A percentile compares a stretch with the other conserved stretches of the same genome.
Evolutionary conservation across 352 stramenopile genomes (phyloP).

Genomic region (Pythium brassicae): DNA sequence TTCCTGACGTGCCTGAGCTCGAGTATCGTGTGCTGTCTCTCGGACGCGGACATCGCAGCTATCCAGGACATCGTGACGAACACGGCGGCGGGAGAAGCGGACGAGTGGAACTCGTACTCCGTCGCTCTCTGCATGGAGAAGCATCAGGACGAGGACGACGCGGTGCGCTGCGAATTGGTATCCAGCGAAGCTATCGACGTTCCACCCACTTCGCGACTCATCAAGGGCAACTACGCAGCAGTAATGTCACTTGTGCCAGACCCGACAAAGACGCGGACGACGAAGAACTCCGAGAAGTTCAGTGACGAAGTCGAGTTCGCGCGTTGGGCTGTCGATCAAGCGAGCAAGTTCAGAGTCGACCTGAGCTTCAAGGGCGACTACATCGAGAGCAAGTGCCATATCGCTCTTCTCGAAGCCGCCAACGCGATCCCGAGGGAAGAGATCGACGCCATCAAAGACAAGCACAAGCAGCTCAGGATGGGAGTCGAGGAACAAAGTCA

Average conservation of each 20-base stretch:
- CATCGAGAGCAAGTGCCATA: background rate
- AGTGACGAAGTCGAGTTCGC: conserved; percentile 14
- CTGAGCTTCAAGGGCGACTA: background rate
- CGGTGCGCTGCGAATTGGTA: conserved; percentile 6
- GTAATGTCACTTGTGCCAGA: conserved; percentile 20
- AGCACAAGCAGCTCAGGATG: conserved; percentile 20
- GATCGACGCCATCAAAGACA: conserved; percentile 12
- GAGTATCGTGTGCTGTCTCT: conserved; percentile 15
- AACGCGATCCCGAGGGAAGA: background rate
- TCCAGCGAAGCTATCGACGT: background rate
- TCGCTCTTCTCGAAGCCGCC: background rate
- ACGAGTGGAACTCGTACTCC: conserved; percentile 13
- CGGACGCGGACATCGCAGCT: conserved; percentile 3
- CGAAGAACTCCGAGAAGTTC: conserved; percentile 11
- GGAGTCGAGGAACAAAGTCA: conserved; percentile 1
- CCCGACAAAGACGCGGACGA: conserved; percentile 17
- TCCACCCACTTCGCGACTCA: background rate
- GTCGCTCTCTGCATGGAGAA: conserved; percentile 7
- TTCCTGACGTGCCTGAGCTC: conserved; percentile 25
- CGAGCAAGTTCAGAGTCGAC: background rate
- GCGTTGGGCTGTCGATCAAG: background rate
- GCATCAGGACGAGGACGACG: conserved; percentile 12
- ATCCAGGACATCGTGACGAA: conserved; percentile 5
- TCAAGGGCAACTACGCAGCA: conserved; percentile 38
- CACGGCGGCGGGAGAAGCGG: background rate